Base-by-base conservation (phyloP, 345 rosid species). In the Trapa bicornis region DNA sequence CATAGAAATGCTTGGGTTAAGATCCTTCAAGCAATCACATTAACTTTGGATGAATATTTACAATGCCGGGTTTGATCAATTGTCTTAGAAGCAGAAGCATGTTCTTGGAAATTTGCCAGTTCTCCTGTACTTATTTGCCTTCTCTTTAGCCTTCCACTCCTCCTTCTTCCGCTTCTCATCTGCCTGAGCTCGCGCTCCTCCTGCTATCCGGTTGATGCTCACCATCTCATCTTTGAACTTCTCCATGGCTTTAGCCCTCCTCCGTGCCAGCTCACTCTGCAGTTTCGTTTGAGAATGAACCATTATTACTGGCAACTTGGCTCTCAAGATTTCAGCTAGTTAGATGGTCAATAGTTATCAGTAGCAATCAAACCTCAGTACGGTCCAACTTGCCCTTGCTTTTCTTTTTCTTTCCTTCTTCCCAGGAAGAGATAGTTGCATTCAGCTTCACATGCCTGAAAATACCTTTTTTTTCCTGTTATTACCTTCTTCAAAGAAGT, bases 121-220 rank as follows among this genome's bases (percentile, higher is more conserved):
- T 68, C 65, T 65, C 77, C 92, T 80, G 77, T 82, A 75, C 54
- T 36, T 78, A 70, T 89, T 73, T 61, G 93, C 96, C 75, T 92
- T 89, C 67, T 77, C 80, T 80, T 77, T 83, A 61, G 77, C 86
- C 79, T 83, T 80, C 12, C 71, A 37, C 82, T 83, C 94, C 67
- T 85, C 84, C 0, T 79, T 83, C 65, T 71, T 67, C 48, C 71
- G 75, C 68, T 77, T 88, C 68, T 86, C 79, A 68, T 68, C 73
- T 50, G 89, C 87, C 76, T 81, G 75, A 57, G 77, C 81, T 75
- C 77, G 85, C 67, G 96, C 93, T 61, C 68, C 83, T 39, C 60
- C 85, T 62, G 73, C 80, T 13, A 87, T 80, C 73, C 73, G 70
- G 35, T 67, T 77, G 37, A 86, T 78, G 36, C 77, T 58, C 45